Evolutionary conservation across 106 monocot species (phyloP), one percentile per base, ranked within the genome.

Genomic region (Dioscorea alata): DNA sequence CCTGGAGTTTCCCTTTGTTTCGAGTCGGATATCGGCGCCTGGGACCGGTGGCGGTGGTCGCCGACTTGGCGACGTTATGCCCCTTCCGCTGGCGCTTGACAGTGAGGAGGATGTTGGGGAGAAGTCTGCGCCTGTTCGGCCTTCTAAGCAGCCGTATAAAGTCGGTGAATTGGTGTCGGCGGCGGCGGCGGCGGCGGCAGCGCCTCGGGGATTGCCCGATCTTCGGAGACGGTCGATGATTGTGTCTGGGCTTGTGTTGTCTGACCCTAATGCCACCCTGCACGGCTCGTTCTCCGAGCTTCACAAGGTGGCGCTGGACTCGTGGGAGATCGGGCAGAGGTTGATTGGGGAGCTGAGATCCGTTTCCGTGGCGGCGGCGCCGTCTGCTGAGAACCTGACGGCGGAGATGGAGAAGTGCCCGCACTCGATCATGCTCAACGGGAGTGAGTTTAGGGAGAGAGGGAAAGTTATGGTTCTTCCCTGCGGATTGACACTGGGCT

Each of bases 401-500:
- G 24, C 18, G 71, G 54, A 66, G 24, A 52, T 62, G 59, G 82
- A 85, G 59, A 49, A 23, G 31, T 90, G 90, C 69, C 71, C 83
- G 9, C 69, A 69, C 22, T 78, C 85, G 57, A 79, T 90, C 22
- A 60, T 50, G 32, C 34, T 83, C 34, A 49, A 69, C 16, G 90
- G 73, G 22, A 58, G 1, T 13, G 67, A 83, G 61, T 75, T 82
- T 33, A 33, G 65, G 63, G 33, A 72, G 52, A 61, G 67, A 31
- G 78, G 78, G 14, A 66, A 50, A 42, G 75, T 86, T 42, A 18
- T 87, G 68, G 62, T 72, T 33, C 52, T 87, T 1, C 83, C 87
- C 14, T 87, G 87, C 58, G 87, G 87, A 68, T 73, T 87, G 56
- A 83, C 77, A 18, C 42, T 80, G 12, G 87, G 87, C 4, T 87